Conservation (phyloP, 306 rosid species). For the Neltuma alba region DNA sequence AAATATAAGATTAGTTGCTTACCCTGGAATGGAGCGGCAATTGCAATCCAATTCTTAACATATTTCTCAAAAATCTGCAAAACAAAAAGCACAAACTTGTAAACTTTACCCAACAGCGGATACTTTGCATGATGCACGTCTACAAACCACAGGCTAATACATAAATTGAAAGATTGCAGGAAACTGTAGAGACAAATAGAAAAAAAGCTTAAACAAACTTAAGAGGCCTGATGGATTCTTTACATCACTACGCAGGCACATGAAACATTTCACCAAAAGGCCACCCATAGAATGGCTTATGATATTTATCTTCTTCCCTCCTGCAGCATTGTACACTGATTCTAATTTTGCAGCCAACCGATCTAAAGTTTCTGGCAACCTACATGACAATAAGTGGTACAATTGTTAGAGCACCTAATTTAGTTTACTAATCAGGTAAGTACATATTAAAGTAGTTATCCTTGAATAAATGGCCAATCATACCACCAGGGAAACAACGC, state of each 20-base stretch:
- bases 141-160: slow-evolving; percentile 14
- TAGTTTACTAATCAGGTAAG: background rate
- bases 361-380: slow-evolving; percentile 89
- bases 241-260: slow-evolving; percentile 83
- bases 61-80: slow-evolving; percentile 95
- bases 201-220: slow-evolving; percentile 27
- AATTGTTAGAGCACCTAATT: slow-evolving; percentile 17
- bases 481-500: slow-evolving; percentile 10
- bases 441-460: slow-evolving; percentile 8
- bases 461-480: slow-evolving; percentile 23
- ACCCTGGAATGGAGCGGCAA: slow-evolving; percentile 97
- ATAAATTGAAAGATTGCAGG: slow-evolving; percentile 20
- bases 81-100: slow-evolving; percentile 26
- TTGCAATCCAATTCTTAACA: slow-evolving; percentile 94
- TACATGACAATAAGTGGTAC: slow-evolving; percentile 36
- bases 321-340: slow-evolving; percentile 72
- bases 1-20: slow-evolving; percentile 36
- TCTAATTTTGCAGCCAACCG: slow-evolving; percentile 73
- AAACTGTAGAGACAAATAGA: slow-evolving; percentile 22
- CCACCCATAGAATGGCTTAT: slow-evolving; percentile 99
- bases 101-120: slow-evolving; percentile 18
- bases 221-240: slow-evolving; percentile 30
- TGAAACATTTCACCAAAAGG: slow-evolving; percentile 93
- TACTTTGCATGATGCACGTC: slow-evolving; percentile 9
- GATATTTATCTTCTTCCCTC: slow-evolving; percentile 86